Evolutionary conservation across 805 yeast species (phyloP).

Genomic region (Debaryomyces castellii): DNA sequence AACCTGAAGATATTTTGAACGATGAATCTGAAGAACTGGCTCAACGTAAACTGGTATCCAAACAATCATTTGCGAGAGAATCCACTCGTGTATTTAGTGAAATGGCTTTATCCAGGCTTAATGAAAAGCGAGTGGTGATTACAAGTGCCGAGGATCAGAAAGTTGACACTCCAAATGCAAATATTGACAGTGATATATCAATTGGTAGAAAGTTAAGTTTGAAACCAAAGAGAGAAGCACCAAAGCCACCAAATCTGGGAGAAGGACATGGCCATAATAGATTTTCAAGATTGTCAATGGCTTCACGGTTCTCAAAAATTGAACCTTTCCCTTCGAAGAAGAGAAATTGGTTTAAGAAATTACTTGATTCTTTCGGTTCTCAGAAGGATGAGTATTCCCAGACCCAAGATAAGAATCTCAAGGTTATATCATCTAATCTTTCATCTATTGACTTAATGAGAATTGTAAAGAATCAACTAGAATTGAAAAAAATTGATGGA

Average conservation of each 20-base stretch:
- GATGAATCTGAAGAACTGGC: not conserved
- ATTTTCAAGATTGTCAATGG: slow-evolving; percentile 29
- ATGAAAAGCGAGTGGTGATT: not conserved
- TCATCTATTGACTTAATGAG: slow-evolving; percentile 29
- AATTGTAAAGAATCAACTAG: slow-evolving; percentile 40
- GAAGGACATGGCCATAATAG: slow-evolving; percentile 18
- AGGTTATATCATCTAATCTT: slow-evolving; percentile 33
- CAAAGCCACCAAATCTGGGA: slow-evolving; percentile 30
- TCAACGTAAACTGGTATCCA: not conserved
- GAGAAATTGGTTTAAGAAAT: slow-evolving; percentile 39
- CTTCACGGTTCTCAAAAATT: not conserved
- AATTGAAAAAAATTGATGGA: slow-evolving; percentile 50
- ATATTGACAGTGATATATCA: slow-evolving; percentile 8
- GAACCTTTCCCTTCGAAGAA: slow-evolving; percentile 8
- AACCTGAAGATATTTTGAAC: not conserved
- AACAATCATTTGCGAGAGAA: slow-evolving; percentile 5
- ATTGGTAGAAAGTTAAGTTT: slow-evolving; percentile 28
- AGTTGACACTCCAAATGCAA: not conserved
- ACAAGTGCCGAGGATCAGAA: not conserved
- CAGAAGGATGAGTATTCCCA: not conserved
- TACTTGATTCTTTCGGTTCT: not conserved
- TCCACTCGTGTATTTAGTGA: slow-evolving; percentile 35
- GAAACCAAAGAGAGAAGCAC: slow-evolving; percentile 40
- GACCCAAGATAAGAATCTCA: slow-evolving; percentile 20
- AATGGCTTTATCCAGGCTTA: slow-evolving; percentile 9